Evolutionary conservation across 225 moss, liverwort and hornwort species (phyloP).

Genomic region (Takakia lepidozioides): DNA sequence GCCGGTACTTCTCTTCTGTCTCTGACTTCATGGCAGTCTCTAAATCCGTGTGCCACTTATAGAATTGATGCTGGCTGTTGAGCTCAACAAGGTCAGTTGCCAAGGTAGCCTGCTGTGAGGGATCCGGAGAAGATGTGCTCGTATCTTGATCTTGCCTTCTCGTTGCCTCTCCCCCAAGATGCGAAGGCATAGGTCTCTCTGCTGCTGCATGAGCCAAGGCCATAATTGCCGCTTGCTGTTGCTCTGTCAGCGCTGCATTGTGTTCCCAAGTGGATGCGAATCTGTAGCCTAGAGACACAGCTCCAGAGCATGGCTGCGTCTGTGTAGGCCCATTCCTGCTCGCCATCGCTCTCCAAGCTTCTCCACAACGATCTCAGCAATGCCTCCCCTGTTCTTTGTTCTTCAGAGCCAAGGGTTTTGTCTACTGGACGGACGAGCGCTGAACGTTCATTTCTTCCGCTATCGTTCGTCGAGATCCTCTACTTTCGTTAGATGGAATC

Average conservation of each 20-base stretch:
- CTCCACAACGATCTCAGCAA: too few relatives aligned
- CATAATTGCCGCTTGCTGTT: constrained; percentile 72
- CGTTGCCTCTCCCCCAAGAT: constrained; percentile 18
- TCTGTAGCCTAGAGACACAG: constrained; percentile 85
- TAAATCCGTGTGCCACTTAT: constrained; percentile 96
- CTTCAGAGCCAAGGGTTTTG: too few relatives aligned
- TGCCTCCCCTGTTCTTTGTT: background rate
- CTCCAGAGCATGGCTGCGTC: constrained; percentile 47
- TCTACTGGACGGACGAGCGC: too few relatives aligned
- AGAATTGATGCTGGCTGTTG: constrained; percentile 74
- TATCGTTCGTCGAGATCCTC: too few relatives aligned
- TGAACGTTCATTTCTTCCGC: too few relatives aligned
- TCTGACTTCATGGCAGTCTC: constrained; percentile 99
- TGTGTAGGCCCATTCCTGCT: constrained; percentile 20
- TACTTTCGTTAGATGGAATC: too few relatives aligned
- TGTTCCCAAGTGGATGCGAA: constrained; percentile 93
- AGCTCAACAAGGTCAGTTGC: constrained; percentile 28
- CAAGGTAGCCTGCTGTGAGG: background rate
- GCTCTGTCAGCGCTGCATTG: constrained; percentile 88
- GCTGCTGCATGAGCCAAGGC: constrained; percentile 68
- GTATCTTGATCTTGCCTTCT: too few relatives aligned
- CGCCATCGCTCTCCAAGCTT: constrained; percentile 4
- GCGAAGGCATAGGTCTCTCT: constrained; percentile 73
- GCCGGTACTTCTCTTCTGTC: constrained; percentile 96
- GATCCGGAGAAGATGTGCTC: background rate